phyloP scores from a whole-genome alignment of 306 rosid genomes.

The Parietaria judaica region DNA sequence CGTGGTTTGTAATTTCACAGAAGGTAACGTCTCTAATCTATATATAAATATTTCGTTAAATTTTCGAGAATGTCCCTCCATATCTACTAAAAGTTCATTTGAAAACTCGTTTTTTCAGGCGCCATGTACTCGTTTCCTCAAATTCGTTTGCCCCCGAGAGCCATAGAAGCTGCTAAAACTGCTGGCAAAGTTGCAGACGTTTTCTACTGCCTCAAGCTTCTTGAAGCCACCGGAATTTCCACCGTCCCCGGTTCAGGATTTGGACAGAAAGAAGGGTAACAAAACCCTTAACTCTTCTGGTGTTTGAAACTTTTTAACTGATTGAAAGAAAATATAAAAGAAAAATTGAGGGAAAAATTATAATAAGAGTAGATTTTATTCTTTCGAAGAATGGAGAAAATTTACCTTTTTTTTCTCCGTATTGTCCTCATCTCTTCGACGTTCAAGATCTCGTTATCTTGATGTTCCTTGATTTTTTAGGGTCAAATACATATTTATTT shows the following conservation, averaged over 20 bases:
- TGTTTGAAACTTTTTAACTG: not conserved
- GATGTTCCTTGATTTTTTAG: no score
- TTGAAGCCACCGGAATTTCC: constrained; percentile 98
- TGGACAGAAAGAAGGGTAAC: constrained; percentile 97
- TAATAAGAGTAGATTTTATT: no score
- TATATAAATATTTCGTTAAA: not conserved
- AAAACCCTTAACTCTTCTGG: not conserved
- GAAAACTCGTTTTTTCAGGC: constrained; percentile 46
- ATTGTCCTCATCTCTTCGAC: no score
- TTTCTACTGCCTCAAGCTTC: constrained; percentile 87
- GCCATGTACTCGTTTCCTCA: constrained; percentile 99
- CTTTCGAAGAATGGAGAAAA: no score
- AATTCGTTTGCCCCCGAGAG: constrained; percentile 77
- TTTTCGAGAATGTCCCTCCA: not conserved
- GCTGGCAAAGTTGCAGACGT: constrained; percentile 93
- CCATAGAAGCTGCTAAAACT: constrained; percentile 67
- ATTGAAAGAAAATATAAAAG: no score
- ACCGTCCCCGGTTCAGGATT: constrained; percentile 99
- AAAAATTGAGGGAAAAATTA: no score
- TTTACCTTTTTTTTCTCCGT: no score
- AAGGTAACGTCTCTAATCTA: constrained; percentile 50
- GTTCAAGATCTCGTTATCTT: no score
- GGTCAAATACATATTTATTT: no score
- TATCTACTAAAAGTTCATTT: constrained; percentile 5
- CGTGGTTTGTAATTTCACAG: constrained; percentile 93